Evolutionary conservation across 2,329 filamentous ascomycete species (phyloP).

Genomic region (Arthrocladium fulminans): DNA sequence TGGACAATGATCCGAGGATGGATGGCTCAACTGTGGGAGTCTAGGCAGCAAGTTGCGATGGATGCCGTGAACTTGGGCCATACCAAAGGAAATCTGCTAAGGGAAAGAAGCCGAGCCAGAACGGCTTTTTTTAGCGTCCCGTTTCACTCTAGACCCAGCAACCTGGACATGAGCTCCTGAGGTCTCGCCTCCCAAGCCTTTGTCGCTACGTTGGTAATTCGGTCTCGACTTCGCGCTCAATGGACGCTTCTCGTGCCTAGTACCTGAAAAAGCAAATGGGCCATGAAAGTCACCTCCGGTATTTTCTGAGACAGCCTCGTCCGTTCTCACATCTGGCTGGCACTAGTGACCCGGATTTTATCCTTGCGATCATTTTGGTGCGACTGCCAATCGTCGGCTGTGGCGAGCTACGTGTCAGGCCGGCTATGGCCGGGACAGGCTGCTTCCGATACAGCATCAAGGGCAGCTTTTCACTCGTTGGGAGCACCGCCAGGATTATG

Average conservation of each 20-base stretch:
- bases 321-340: too few relatives aligned
- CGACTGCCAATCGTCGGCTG: not conserved
- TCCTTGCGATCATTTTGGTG: too few relatives aligned
- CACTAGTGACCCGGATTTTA: too few relatives aligned
- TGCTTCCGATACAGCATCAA: too few relatives aligned
- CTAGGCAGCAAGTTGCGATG: conserved; percentile 2
- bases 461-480: too few relatives aligned
- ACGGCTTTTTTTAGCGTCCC: conserved; percentile 3
- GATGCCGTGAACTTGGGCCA: not conserved
- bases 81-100: not conserved
- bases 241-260: too few relatives aligned
- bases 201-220: not conserved
- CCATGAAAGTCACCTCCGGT: too few relatives aligned
- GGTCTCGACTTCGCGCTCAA: too few relatives aligned
- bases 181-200: not conserved
- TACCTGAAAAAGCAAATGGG: too few relatives aligned
- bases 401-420: not conserved
- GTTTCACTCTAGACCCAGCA: not conserved
- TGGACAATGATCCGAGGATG: not conserved
- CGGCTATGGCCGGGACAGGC: not conserved
- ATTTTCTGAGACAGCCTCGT: too few relatives aligned
- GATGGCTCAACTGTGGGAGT: not conserved
- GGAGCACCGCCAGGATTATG: too few relatives aligned
- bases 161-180: not conserved
- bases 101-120: not conserved